Base-by-base conservation (phyloP, 306 rosid species). In the Trifolium pratense region DNA sequence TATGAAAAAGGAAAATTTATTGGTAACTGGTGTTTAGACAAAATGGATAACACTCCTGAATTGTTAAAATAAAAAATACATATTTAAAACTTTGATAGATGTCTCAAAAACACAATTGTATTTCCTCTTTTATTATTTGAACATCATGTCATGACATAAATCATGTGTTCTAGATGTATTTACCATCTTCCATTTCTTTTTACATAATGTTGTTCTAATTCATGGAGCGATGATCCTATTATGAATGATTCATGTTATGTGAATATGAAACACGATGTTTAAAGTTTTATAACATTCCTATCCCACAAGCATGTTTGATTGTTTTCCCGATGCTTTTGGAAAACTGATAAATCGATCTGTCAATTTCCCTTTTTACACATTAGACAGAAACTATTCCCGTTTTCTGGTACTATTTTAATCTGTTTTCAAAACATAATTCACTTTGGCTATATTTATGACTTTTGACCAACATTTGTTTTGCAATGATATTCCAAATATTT, bases 381-480 rank as follows among this genome's bases (percentile, higher is more conserved):
- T 40, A 59, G 49, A 32, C 53, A 60, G 62, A 31, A 71, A 26
- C 39, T 10, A 36, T 71, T 76, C 61, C 45, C 53, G 56, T 72
- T 62, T 2, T 16, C 49, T 32, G 26, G 68, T 12, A 26, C 56
- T 52, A 20, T 51, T 66, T 34, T 18, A 39, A 49, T 56, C 49
- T 59, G 51, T 25, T 62, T 46, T 55, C 6, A 17, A 25, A 61
- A 39, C 70, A 37, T 60, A 23, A 13, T 34, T 79, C 75, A 39
- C 68, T 26, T 63, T 71, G 65, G 26, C 63, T 25, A 39, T 74
- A 58, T 60, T 29, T 40, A 31, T 39, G 55, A 68, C 20, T 64
- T 65, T 64, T 36, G 63, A 16, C 15, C 78, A 49, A 31, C 61
- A 48, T 29, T 25, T 57, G 6, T 75, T 69, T 70, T 78, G 60